Evolutionary conservation across 495 filamentous ascomycete species (phyloP).

Genomic region (Physcia stellaris): DNA sequence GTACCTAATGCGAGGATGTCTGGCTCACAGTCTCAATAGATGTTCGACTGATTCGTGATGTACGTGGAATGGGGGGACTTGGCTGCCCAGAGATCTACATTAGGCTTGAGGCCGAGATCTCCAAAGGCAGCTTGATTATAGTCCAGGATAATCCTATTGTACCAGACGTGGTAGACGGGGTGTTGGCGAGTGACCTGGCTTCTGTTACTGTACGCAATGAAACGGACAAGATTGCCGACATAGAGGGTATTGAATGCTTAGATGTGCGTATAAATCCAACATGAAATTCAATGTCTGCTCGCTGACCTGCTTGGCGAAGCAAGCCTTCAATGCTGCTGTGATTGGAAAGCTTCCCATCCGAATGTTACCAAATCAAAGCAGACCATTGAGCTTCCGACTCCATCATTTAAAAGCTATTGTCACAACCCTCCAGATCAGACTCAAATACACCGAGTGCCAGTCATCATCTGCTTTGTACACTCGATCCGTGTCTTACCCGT

Average conservation of each 20-base stretch:
- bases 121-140: constrained; percentile 19
- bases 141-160: constrained; percentile 25
- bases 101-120: constrained; percentile 19
- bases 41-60: constrained; percentile 38
- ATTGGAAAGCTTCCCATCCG: constrained; percentile 14
- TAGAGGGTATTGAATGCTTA: constrained; percentile 19
- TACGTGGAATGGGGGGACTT: constrained; percentile 36
- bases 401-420: background rate
- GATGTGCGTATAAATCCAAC: constrained; percentile 21
- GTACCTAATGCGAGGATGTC: no score
- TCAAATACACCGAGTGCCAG: constrained; percentile 2
- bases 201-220: constrained; percentile 38
- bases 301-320: constrained; percentile 7
- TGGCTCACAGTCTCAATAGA: no score
- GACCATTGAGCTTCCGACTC: constrained; percentile 23
- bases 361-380: constrained; percentile 29
- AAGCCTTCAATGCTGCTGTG: constrained; percentile 9
- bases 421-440: background rate
- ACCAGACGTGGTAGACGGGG: constrained; percentile 33
- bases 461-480: constrained; percentile 1
- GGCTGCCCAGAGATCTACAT: constrained; percentile 28
- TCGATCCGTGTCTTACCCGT: background rate
- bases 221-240: constrained; percentile 20
- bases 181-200: constrained; percentile 28
- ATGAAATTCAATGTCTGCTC: background rate